These are phyloP conservation scores for Triangularia setosa DNA, from an alignment of 2,329 filamentous ascomycete genomes.

Conservation along the genomic window DNA sequence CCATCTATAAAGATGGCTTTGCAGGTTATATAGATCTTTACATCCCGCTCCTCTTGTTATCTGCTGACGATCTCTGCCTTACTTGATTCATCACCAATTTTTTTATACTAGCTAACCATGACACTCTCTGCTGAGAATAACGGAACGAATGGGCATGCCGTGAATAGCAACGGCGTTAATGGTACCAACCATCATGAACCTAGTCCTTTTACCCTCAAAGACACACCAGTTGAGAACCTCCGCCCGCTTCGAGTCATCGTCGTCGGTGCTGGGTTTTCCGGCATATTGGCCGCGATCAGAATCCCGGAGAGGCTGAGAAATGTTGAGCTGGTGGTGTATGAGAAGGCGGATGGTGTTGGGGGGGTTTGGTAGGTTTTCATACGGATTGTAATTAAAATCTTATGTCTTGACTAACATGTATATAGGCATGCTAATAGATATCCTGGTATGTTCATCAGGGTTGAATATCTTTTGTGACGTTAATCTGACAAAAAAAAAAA, in stretches of 20 bases:
- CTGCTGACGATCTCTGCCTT: not conserved
- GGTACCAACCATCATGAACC: constrained; percentile 31
- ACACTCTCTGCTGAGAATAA: not conserved
- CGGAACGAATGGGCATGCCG: not conserved
- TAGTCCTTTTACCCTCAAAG: constrained; percentile 23
- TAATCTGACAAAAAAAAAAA: too few species aligned
- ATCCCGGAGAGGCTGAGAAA: constrained; percentile 35
- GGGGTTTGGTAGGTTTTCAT: constrained; percentile 33
- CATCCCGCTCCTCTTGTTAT: not conserved
- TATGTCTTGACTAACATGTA: not conserved
- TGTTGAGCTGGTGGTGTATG: constrained; percentile 34
- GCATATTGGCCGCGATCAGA: constrained; percentile 33
- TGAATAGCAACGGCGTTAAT: constrained; percentile 14
- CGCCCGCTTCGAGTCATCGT: constrained; percentile 33
- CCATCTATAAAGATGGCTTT: not conserved
- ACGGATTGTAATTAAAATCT: not conserved
- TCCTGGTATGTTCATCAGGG: constrained; percentile 24
- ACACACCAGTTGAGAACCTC: constrained; percentile 31
- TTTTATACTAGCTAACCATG: not conserved
- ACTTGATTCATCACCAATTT: not conserved
- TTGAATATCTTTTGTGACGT: too few species aligned
- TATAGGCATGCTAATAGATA: constrained; percentile 33
- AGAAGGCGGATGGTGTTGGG: constrained; percentile 34
- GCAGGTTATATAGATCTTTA: not conserved
- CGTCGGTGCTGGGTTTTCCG: constrained; percentile 34